Evolutionary conservation across 208 protist species (phyloP), one percentile per base, ranked within the genome.

Genomic region (Phytomonas francai): DNA sequence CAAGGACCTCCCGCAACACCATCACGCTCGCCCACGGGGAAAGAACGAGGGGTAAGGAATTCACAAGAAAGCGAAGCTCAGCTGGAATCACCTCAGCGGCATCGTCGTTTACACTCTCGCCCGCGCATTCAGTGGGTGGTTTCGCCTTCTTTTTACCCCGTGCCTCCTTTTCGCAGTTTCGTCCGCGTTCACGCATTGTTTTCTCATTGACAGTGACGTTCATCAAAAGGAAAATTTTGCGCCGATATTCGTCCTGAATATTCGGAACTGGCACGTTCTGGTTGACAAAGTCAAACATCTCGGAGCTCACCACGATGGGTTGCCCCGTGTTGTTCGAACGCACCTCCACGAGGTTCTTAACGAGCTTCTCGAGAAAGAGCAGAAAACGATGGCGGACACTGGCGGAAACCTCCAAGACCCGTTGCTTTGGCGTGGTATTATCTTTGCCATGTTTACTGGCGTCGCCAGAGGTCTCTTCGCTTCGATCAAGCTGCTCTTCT

Each of bases 221-320:
- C 45, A 96, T 88, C 42, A 96, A 76, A 51, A 96, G 76, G 77
- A 90, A 96, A 28, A 96, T 81, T 76, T 96, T 96, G 33, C 90
- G 83, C 4, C 90, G 83, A 76, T 96, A 96, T 68, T 92, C 87
- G 71, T 96, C 90, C 59, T 96, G 90, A 61, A 96, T 93, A 71
- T 93, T 96, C 12, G 90, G 87, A 27, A 96, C 73, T 14, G 81
- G 83, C 11, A 96, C 82, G 68, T 91, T 79, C 36, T 80, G 63
- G 36, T 81, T 85, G 66, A 95, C 80, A 67, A 93, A 95, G 54
- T 72, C 70, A 68, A 87, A 88, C 49, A 94, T 80, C 63, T 86
- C 83, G 2, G 77, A 77, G 76, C 83, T 93, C 31, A 91, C 72
- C 70, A 93, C 79, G 59, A 84, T 86, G n/a, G 76, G 76, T n/a